Conservation (phyloP, 2,329 filamentous ascomycete species). For the Fusarium sp. region DNA sequence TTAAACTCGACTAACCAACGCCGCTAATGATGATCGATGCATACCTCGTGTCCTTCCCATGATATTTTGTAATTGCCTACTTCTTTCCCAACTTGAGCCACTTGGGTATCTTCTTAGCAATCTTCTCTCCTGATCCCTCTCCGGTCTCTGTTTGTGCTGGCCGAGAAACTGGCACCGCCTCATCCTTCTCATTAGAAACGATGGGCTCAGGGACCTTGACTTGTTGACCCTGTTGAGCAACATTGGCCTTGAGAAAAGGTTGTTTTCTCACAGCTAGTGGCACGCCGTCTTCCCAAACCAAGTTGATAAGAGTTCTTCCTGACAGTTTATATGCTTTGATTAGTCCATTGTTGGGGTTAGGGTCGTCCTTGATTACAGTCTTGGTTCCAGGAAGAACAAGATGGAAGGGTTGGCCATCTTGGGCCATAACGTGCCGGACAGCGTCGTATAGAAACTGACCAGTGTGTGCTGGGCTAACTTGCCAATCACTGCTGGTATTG, state of each 20-base stretch:
- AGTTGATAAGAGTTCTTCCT: slow-evolving; percentile 77
- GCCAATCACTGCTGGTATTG: slow-evolving; percentile 79
- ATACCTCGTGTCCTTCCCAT: background rate
- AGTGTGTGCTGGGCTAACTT: slow-evolving; percentile 75
- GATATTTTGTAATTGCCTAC: slow-evolving; percentile 36
- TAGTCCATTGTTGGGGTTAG: slow-evolving; percentile 64
- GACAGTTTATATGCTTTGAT: slow-evolving; percentile 78
- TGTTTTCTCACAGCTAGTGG: slow-evolving; percentile 64
- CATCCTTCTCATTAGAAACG: slow-evolving; percentile 54
- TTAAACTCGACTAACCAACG: slow-evolving; percentile 17
- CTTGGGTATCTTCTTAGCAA: slow-evolving; percentile 79
- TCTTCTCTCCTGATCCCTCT: slow-evolving; percentile 60
- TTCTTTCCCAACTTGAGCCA: slow-evolving; percentile 83
- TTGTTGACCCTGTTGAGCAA: slow-evolving; percentile 72
- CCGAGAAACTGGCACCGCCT: slow-evolving; percentile 26
- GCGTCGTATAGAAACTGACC: slow-evolving; percentile 78
- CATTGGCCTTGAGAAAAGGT: slow-evolving; percentile 67
- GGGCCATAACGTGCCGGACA: slow-evolving; percentile 76
- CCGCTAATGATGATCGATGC: slow-evolving; percentile 25
- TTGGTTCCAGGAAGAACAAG: slow-evolving; percentile 72
- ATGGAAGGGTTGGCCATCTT: slow-evolving; percentile 73
- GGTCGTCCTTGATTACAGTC: slow-evolving; percentile 60
- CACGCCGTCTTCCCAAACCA: slow-evolving; percentile 77
- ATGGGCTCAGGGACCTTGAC: slow-evolving; percentile 72
- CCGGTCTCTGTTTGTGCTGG: slow-evolving; percentile 51